Base-by-base conservation (phyloP, 352 stramenopile species). In the Phytopythium sindhum region DNA sequence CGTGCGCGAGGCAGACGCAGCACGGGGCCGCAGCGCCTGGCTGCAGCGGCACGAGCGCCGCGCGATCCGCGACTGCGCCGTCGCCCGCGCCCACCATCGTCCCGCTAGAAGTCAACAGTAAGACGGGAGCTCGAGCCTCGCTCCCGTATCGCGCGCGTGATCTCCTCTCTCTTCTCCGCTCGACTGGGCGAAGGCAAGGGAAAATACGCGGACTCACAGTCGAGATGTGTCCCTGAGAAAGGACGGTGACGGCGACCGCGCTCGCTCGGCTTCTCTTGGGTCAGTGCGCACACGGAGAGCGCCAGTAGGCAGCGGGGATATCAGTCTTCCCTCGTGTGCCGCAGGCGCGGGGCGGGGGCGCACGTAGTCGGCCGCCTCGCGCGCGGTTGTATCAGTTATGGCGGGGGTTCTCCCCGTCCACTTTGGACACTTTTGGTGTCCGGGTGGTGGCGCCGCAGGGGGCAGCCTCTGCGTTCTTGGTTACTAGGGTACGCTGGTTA, bases 1-100 rank as follows among this genome's bases (percentile, higher is more conserved):
- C 60, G 33, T 70, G 60, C 59, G 91, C 81, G 42, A 96, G 84
- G 59, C 87, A 96, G 52, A 96, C 80, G 55, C 80, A 90, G 64
- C 86, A 94, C 23, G 48, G 28, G 26, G 51, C 17, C 6, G 35
- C 15, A 6, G 19, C 51, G 26, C 21, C 24, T 1, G 26, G 2
- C 26, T 54, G 26, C 37, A 42, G 51, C 60, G 37, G 31, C 47
- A 35, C 47, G 47, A 54, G 26, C 48, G 28, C 26, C 48, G 48
- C 26, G 48, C 48, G 48, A 23, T 51, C 58, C 17, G 26, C 58
- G 28, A 21, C 24, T n/a, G 51, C 39, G 37, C 31, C 35, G 14
- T 23, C 26, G 29, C 12, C 57, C 29, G 66, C 42, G 9, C 42
- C 42, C 42, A 50, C 42, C 42, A 50, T 50, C n/a, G 21, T 21